phyloP scores from a whole-genome alignment of 805 yeast genomes.

The Ogataea pilisensis region DNA sequence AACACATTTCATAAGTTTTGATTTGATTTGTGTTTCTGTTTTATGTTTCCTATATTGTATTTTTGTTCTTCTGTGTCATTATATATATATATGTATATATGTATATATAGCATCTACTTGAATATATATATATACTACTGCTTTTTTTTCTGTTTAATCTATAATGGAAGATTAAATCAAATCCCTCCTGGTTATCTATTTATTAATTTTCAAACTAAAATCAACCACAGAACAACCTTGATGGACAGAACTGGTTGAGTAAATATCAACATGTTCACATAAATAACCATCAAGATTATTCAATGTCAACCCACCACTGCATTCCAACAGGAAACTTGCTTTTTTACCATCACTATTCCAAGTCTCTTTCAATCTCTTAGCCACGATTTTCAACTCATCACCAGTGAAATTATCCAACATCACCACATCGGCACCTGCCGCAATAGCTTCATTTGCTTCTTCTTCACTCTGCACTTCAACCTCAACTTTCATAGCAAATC shows the following conservation, averaged over 20 bases:
- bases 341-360: conserved; percentile 39
- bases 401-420: conserved; percentile 90
- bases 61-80: too few species aligned
- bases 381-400: conserved; percentile 58
- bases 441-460: conserved; percentile 90
- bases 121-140: too few species aligned
- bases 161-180: too few species aligned
- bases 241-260: conserved; percentile 86
- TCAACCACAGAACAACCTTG: conserved; percentile 87
- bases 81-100: too few species aligned
- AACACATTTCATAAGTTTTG: too few species aligned
- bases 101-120: too few species aligned
- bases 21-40: too few species aligned
- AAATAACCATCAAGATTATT: conserved; percentile 61
- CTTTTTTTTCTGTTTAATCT: too few species aligned
- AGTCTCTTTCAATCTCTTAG: conserved; percentile 52
- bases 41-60: too few species aligned
- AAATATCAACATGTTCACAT: conserved; percentile 79
- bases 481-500: conserved; percentile 86
- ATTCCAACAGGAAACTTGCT: conserved; percentile 64
- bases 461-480: conserved; percentile 84
- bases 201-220: conserved; percentile 69
- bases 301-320: conserved; percentile 85
- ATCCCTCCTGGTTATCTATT: conserved; percentile 2
- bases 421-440: conserved; percentile 92